Evolutionary conservation across 2,329 filamentous ascomycete genomes (phyloP), one percentile per base, ranked within the genome.

Genomic region (Colletotrichum endophyticum): DNA sequence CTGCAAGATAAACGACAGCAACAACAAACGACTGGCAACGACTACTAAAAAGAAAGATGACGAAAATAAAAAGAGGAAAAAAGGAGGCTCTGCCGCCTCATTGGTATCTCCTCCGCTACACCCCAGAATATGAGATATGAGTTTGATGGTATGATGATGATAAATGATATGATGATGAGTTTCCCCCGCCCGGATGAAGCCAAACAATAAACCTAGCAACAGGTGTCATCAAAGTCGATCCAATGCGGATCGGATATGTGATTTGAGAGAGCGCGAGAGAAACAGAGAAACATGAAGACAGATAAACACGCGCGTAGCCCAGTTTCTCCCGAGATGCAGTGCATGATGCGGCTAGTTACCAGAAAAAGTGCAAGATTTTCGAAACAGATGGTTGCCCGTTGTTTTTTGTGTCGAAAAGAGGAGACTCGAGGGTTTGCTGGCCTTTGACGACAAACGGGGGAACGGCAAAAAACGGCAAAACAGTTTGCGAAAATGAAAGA

Each of bases 41-140:
- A 53, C n/a, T 22, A 53, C n/a, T 22, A 7, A 36, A 62, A 32
- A 25, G 32, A 62, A 62, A 27, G 9, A 36, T 25, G 61, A 64
- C 16, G 49, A 30, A 53, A 27, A 59, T 28, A 25, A 62, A 49
- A n/a, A 34, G n/a, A 32, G 30, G 34, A 30, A 19, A 68, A 11
- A 68, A 32, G n/a, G 66, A 53, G 44, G 15, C 27, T 28, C 22
- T 57, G 30, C 44, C 25, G 30, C 66, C 70, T 66, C 61, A 32
- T 22, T 77, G 75, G 75, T 77, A 75, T 77, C 68, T 77, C 75
- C 75, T 75, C 75, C 75, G 22, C 73, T 56, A 66, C n/a, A 56
- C 39, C 56, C 69, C 72, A 25, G 56, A 39, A 70, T 44, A 44
- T 44, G 66, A 61, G 53, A 59, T 59, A 59, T 66, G 28, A 36